Evolutionary conservation across 2,329 filamentous ascomycete species (phyloP), one percentile per base, ranked within the genome.

Genomic region (Arthrobotrys entomopaga): DNA sequence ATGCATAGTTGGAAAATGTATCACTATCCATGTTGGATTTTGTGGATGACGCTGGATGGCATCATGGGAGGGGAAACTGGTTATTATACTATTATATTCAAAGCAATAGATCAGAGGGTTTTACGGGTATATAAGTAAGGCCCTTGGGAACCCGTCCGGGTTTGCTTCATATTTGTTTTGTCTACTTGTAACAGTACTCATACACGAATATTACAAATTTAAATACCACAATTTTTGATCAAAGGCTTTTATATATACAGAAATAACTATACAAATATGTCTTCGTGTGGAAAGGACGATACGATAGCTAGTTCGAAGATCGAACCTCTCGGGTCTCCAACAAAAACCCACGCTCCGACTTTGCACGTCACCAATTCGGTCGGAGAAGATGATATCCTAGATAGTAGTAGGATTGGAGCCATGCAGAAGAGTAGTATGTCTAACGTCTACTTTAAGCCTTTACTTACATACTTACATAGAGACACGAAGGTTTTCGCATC

Each of bases 281-380:
- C 48, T 20, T 53, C 38, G 20, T 64, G 53, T 22, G 61, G 67
- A 20, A 65, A 73, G n/a, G 67, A 73, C 24, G 67, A 73, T 7
- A 73, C 53, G 24, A 65, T 73, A 42, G 50, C 67, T 10, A 63
- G 60, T 8, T 43, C 67, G 5, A 73, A 73, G 43, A 73, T 73
- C 40, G 60, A 54, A 40, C 67, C 67, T 13, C 43, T 73, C 5
- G 34, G 43, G 20, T 73, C 67, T 10, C 67, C 67, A 38, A 65
- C 34, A 19, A 73, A 73, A 34, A 38, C 26, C 10, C 67, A 65
- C 22, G 61, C 67, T 22, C 67, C 67, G 10, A 65, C 67, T 5
- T 20, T 65, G 10, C 67, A 65, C n/a, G 54, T 42, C 10, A 26
- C 53, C 16, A 60, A 60, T n/a, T 54, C 24, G 8, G 56, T 73